These are phyloP conservation scores for Drechslerella dactyloides DNA, from an alignment of 2,329 filamentous ascomycete species.

Conservation along the genomic window DNA sequence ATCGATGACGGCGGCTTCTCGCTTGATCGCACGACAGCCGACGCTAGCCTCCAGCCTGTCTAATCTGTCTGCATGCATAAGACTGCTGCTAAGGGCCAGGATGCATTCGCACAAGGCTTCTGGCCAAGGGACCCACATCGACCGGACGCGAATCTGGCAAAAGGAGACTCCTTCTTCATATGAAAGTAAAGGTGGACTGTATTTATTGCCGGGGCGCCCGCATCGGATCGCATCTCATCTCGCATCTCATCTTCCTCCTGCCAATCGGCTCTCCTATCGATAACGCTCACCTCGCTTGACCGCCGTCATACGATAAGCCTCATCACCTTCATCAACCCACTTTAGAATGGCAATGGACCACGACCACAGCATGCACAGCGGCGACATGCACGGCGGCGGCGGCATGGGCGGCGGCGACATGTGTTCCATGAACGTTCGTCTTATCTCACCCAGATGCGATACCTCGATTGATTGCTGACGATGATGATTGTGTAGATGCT, in stretches of 20 bases:
- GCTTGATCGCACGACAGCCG: too few relatives aligned
- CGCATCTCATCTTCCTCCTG: too few relatives aligned
- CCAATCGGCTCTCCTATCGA: too few relatives aligned
- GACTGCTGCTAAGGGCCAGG: too few relatives aligned
- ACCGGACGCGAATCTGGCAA: too few relatives aligned
- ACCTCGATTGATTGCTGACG: neutral
- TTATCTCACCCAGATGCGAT: neutral
- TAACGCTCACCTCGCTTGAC: neutral
- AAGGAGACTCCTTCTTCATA: too few relatives aligned
- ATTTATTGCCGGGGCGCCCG: too few relatives aligned
- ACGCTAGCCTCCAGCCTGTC: neutral
- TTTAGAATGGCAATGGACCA: slow-evolving; percentile 43
- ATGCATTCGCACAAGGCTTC: too few relatives aligned
- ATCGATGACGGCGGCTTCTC: too few relatives aligned
- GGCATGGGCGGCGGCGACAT: slow-evolving; percentile 40
- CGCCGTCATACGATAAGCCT: slow-evolving; percentile 1
- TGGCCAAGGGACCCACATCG: too few relatives aligned
- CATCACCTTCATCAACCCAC: slow-evolving; percentile 4
- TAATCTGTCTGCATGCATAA: neutral
- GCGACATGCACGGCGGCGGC: slow-evolving; percentile 53
- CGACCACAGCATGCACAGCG: slow-evolving; percentile 31
- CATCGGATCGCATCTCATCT: too few relatives aligned
- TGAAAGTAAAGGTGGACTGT: too few relatives aligned
- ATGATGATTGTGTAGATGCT: slow-evolving; percentile 72
- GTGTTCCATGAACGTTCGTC: slow-evolving; percentile 53